Conservation (phyloP, 2,329 filamentous ascomycete genomes). For the Thermothelomyces thermophilus region DNA sequence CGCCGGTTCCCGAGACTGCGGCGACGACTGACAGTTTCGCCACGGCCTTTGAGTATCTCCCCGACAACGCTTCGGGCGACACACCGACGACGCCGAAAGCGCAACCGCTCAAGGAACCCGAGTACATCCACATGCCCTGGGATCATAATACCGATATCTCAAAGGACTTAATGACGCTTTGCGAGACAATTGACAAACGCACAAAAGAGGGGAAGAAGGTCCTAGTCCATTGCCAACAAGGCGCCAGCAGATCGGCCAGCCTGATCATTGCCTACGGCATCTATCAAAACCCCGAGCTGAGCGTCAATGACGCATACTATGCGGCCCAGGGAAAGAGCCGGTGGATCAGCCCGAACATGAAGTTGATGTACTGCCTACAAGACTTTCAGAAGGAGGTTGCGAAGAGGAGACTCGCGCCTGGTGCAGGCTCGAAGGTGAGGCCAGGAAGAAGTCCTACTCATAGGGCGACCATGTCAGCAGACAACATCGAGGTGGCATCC, state of each 20-base stretch:
- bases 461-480: slow-evolving; percentile 52
- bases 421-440: slow-evolving; percentile 43
- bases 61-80: slow-evolving; percentile 34
- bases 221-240: slow-evolving; percentile 78
- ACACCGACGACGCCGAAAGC: slow-evolving; percentile 56
- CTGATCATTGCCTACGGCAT: slow-evolving; percentile 81
- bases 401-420: slow-evolving; percentile 41
- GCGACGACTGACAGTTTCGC: slow-evolving; percentile 51
- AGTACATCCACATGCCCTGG: slow-evolving; percentile 84
- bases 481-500: slow-evolving; percentile 45
- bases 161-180: slow-evolving; percentile 66
- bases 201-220: slow-evolving; percentile 70
- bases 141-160: slow-evolving; percentile 85
- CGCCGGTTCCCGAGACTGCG: slow-evolving; percentile 49
- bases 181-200: slow-evolving; percentile 67
- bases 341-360: slow-evolving; percentile 92
- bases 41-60: slow-evolving; percentile 54
- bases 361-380: slow-evolving; percentile 81
- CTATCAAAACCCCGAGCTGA: slow-evolving; percentile 69
- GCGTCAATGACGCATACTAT: slow-evolving; percentile 77
- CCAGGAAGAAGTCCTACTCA: slow-evolving; percentile 52
- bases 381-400: slow-evolving; percentile 65
- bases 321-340: slow-evolving; percentile 72
- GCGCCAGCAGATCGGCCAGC: slow-evolving; percentile 77
- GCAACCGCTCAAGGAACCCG: slow-evolving; percentile 49